Evolutionary conservation across 176 grass and related monocot species (phyloP), one percentile per base, ranked within the genome.

Genomic region (Cocos nucifera): DNA sequence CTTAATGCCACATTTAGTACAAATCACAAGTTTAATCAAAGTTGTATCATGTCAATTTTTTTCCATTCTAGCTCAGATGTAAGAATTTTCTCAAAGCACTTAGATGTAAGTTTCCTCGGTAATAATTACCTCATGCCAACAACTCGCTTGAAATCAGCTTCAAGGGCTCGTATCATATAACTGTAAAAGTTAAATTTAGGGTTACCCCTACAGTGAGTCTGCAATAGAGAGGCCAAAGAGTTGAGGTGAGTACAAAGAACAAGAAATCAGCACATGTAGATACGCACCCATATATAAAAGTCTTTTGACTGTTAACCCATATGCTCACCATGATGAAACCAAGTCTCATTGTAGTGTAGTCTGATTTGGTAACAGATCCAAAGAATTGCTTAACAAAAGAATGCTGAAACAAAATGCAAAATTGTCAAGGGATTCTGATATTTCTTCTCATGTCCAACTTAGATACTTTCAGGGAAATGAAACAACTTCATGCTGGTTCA

Each of bases 381-480:
- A 80, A 88, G 56, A 97, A 85, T 78, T 97, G 93, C 75, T 97
- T 91, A 21, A 91, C 73, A 63, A 85, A 97, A 6, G 93, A 83
- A 53, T 78, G 66, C 93, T 97, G 64, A 62, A 70, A 72, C 8
- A 19, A 57, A 10, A 29, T 15, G 48, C 30, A 22, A 49, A 7
- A 50, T 44, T 44, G 2, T 44, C 2, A 44, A 44, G 35, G 35
- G 35, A 44, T 44, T 44, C 35, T 39, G 35, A 44, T 44, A 12
- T 44, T 44, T 44, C 10, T 44, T 44, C 10, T 44, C 10, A 9
- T 44, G 1, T 44, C 2, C 35, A 44, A 44, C 35, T 44, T 9
- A 44, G 12, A 44, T 44, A 12, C 35, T 44, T 44, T 44, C 35
- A 44, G 10, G 35, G 35, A 44, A 44, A 44, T 44, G 35, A 44